Evolutionary conservation across 1,284 basidiomycete genomes (phyloP).

Genomic region (Cutaneotrichosporon sp.): DNA sequence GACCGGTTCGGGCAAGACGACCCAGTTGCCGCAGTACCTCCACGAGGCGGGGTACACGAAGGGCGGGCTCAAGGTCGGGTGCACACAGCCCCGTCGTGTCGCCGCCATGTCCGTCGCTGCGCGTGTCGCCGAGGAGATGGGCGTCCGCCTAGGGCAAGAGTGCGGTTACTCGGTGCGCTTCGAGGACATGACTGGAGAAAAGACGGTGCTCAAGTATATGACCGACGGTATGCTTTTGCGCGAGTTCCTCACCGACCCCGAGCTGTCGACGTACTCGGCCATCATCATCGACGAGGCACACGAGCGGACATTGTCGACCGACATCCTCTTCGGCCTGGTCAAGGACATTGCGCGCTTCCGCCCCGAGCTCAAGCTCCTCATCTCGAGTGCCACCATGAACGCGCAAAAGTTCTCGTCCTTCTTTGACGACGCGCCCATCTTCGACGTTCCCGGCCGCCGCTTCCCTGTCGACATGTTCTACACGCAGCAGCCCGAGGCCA

Average conservation of each 20-base stretch:
- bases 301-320: constrained; percentile 91
- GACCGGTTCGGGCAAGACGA: constrained; percentile 97
- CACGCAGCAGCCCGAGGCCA: constrained; percentile 95
- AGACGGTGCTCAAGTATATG: constrained; percentile 97
- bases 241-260: constrained; percentile 94
- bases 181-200: constrained; percentile 98
- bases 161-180: constrained; percentile 99
- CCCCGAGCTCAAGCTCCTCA: constrained; percentile 84
- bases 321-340: constrained; percentile 93
- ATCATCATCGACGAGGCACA: constrained; percentile 97
- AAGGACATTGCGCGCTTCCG: constrained; percentile 99
- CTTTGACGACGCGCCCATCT: constrained; percentile 91
- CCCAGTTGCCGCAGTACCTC: constrained; percentile 95
- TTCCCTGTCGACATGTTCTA: constrained; percentile 99
- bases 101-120: constrained; percentile 99
- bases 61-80: constrained; percentile 86
- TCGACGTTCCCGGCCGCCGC: constrained; percentile 93
- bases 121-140: constrained; percentile 98
- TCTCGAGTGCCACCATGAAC: constrained; percentile 96
- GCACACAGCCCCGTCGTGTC: constrained; percentile 97
- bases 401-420: constrained; percentile 95
- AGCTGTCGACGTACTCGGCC: constrained; percentile 86
- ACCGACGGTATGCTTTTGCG: constrained; percentile 97
- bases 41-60: constrained; percentile 95
- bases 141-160: constrained; percentile 91